A percentile compares a stretch with the other conserved stretches of the same genome.
phyloP scores from a whole-genome alignment of 2,329 filamentous ascomycete species.

The Penicillium sp. region DNA sequence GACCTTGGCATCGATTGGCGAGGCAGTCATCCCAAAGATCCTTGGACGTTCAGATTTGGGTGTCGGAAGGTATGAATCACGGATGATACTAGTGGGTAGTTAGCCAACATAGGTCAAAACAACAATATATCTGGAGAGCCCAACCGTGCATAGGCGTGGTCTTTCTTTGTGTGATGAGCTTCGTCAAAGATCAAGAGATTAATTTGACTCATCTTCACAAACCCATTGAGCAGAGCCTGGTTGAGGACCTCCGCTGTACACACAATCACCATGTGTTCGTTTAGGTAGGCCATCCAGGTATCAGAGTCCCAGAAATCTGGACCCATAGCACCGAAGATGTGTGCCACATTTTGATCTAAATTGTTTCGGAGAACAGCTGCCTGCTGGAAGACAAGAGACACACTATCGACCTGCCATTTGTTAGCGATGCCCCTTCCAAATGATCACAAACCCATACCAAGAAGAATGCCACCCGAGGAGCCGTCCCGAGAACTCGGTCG shows the following conservation, averaged over 20 bases:
- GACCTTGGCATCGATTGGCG: conserved; percentile 77
- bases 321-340: conserved; percentile 67
- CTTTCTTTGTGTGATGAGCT: conserved; percentile 91
- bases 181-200: conserved; percentile 94
- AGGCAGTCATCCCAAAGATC: conserved; percentile 95
- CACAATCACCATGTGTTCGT: conserved; percentile 74
- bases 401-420: conserved; percentile 63
- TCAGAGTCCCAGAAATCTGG: conserved; percentile 56
- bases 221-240: conserved; percentile 71
- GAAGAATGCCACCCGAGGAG: conserved; percentile 72
- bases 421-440: conserved; percentile 8
- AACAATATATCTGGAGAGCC: not conserved
- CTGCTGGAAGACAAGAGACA: conserved; percentile 87
- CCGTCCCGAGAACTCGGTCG: conserved; percentile 56
- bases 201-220: conserved; percentile 73
- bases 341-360: conserved; percentile 67
- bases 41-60: conserved; percentile 56
- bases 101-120: conserved; percentile 4
- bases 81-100: conserved; percentile 61
- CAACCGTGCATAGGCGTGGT: conserved; percentile 75
- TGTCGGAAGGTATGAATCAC: conserved; percentile 67
- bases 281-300: conserved; percentile 55
- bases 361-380: conserved; percentile 75
- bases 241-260: conserved; percentile 86
- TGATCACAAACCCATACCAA: conserved; percentile 49